phyloP scores from a whole-genome alignment of 805 yeast genomes.

The Candida arabinofermentans region DNA sequence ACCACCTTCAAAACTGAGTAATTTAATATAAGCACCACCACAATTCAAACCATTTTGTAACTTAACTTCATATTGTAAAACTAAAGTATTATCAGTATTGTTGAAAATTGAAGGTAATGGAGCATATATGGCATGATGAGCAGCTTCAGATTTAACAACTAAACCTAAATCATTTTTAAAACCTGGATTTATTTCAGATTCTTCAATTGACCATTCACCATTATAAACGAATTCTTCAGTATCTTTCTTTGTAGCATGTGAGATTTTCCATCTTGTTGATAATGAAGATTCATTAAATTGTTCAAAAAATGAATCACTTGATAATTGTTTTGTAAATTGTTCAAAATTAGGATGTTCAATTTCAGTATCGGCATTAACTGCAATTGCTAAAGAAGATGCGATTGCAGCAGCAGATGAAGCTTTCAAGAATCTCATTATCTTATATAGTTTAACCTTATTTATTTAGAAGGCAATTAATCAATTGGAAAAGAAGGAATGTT shows the following conservation, averaged over 20 bases:
- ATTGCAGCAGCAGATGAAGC: slow-evolving; percentile 8
- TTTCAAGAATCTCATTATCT: slow-evolving; percentile 11
- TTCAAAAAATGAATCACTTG: slow-evolving; percentile 54
- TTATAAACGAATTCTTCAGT: slow-evolving; percentile 52
- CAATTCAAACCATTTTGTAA: slow-evolving; percentile 74
- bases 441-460: background rate
- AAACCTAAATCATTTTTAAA: slow-evolving; percentile 68
- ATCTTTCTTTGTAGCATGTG: slow-evolving; percentile 46
- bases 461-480: background rate
- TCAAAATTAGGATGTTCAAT: slow-evolving; percentile 30
- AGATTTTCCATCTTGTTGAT: slow-evolving; percentile 53
- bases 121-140: slow-evolving; percentile 78
- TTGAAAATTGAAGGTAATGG: slow-evolving; percentile 53
- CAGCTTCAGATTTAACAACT: slow-evolving; percentile 70
- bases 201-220: slow-evolving; percentile 78
- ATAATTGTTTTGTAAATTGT: slow-evolving; percentile 36
- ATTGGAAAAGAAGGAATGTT: background rate
- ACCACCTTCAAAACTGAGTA: slow-evolving; percentile 45
- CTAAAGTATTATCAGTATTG: slow-evolving; percentile 62
- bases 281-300: slow-evolving; percentile 50
- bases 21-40: slow-evolving; percentile 87
- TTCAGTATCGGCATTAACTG: slow-evolving; percentile 10
- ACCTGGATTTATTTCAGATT: slow-evolving; percentile 53
- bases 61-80: slow-evolving; percentile 86
- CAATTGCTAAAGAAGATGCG: slow-evolving; percentile 10